Base-by-base conservation (phyloP, 2,329 filamentous ascomycete species). In the Cladophialophora bantiana region DNA sequence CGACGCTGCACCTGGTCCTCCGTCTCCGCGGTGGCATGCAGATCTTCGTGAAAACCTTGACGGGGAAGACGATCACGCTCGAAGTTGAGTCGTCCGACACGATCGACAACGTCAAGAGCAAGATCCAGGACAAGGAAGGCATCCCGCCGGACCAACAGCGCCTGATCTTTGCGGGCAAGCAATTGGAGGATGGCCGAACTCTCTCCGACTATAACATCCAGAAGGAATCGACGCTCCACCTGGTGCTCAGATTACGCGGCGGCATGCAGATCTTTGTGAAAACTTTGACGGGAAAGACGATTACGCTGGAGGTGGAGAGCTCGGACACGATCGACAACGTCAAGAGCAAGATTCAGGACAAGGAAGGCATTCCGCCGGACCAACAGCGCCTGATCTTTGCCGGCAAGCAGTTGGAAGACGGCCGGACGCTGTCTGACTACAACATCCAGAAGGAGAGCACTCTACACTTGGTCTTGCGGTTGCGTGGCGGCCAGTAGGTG, bases 151-250 rank as follows among this genome's bases (percentile, higher is more conserved):
- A 97, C 80, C 94, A 97, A 80, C 94, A 97, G 82, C 93, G 94
- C 75, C 83, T 97, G 12, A 96, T 97, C 77, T 96, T 96, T 71
- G 93, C 93, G 56, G 93, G 93, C 67, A 97, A 97, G 87, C 93
- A 97, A 80, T 82, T 97, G 0, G 93, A 97, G 78, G 93, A 97
- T 74, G 94, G 94, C 57, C 91, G 94, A 26, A 97, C 94, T 0
- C 84, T 97, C 0, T 90, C 88, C 59, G 94, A 97, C 78, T 97
- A 97, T 88, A 97, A 97, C 84, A 97, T 97, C 55, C 94, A 98
- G 80, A 94, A 94, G 83, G 92, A 94, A 77, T 91, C 89, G 0
- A 94, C 92, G 0, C 85, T 94, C 1, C 91, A 94, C 78, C 78
- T 94, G 64, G 91, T 94, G 55, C 88, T 94, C 31, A 89, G 91